These are phyloP conservation scores for Starmerella geochares DNA, from an alignment of 805 yeast genomes.

Conservation along the genomic window DNA sequence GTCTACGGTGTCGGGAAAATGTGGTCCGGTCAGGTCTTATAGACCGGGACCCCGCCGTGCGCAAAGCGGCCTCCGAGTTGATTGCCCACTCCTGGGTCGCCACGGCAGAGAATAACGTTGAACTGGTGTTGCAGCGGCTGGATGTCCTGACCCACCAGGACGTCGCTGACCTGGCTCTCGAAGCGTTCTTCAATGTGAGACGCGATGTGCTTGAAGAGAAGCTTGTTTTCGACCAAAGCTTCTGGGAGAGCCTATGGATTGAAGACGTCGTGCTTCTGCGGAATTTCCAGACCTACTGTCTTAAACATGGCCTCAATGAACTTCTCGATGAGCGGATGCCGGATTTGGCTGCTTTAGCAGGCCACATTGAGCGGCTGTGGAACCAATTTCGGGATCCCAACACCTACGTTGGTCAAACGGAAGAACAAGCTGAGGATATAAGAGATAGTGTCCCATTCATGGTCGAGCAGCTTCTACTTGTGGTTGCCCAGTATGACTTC, in stretches of 20 bases:
- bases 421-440: conserved; percentile 40
- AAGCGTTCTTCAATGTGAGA: conserved; percentile 49
- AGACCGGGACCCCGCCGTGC: conserved; percentile 71
- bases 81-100: conserved; percentile 64
- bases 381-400: conserved; percentile 30
- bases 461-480: conserved; percentile 57
- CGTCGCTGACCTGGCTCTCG: conserved; percentile 58
- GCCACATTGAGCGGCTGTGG: conserved; percentile 47
- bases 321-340: conserved; percentile 63
- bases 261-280: conserved; percentile 68
- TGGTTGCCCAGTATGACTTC: conserved; percentile 66
- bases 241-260: conserved; percentile 61
- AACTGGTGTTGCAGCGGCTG: conserved; percentile 59
- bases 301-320: conserved; percentile 40
- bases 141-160: conserved; percentile 54
- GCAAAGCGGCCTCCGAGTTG: conserved; percentile 60
- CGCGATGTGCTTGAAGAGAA: conserved; percentile 48
- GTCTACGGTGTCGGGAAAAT: conserved; percentile 49
- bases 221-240: conserved; percentile 47
- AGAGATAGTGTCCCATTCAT: conserved; percentile 51
- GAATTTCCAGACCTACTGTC: conserved; percentile 55
- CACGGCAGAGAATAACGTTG: conserved; percentile 55
- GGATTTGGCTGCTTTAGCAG: conserved; percentile 64
- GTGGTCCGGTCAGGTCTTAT: conserved; percentile 74
- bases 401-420: conserved; percentile 41